Conservation (phyloP, 2,329 filamentous ascomycete species). For the Dactylonectria macrodidyma region DNA sequence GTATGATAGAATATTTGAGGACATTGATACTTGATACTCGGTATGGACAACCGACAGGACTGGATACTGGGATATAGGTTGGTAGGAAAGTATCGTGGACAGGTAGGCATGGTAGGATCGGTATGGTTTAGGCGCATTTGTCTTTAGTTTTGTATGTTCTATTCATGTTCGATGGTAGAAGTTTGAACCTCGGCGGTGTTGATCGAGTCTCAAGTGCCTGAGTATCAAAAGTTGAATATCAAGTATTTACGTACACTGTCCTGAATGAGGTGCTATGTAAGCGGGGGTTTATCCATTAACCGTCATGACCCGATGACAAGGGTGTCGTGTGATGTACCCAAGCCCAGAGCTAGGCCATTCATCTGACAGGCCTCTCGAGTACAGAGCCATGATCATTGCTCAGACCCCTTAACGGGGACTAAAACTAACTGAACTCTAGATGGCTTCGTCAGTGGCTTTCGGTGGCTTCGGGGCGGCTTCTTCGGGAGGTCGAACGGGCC, state of each 20-base stretch:
- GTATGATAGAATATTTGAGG: conserved; percentile 18
- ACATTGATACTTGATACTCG: conserved; percentile 9
- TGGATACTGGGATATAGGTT: conserved; percentile 15
- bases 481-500: conserved; percentile 12
- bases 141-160: neutral
- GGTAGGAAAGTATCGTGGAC: neutral
- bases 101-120: conserved; percentile 4
- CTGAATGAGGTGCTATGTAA: neutral
- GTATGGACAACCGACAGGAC: conserved; percentile 26
- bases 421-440: neutral
- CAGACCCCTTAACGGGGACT: neutral
- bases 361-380: conserved; percentile 2
- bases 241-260: neutral
- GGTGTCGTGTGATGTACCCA: no score
- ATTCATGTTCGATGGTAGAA: conserved; percentile 20
- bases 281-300: neutral
- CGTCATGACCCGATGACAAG: no score
- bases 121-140: conserved; percentile 5
- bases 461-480: conserved; percentile 12
- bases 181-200: conserved; percentile 15
- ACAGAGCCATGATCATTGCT: neutral
- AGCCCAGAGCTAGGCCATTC: no score
- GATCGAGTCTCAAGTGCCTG: neutral
- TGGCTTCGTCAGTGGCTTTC: conserved; percentile 4
- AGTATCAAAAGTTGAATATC: neutral